phyloP scores from a whole-genome alignment of 2,329 filamentous ascomycete species.

The Sphaerulina populicola region DNA sequence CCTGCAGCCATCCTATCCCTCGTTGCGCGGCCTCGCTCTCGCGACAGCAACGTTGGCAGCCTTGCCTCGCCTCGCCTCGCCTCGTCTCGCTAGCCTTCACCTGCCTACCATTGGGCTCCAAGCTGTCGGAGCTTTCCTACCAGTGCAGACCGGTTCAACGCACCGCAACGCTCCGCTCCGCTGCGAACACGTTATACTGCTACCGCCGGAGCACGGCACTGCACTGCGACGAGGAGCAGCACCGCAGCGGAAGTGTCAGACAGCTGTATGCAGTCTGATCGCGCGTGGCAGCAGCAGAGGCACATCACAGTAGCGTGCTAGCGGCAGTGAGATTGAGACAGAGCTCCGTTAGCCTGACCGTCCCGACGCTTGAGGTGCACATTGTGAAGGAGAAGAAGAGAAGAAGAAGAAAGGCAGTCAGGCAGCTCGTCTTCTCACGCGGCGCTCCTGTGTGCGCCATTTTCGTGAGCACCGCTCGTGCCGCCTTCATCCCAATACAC shows the following conservation, averaged over 20 bases:
- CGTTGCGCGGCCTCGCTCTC: no score
- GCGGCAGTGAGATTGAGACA: not conserved
- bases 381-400: not conserved
- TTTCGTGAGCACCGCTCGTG: conserved; percentile 1
- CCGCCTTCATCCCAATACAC: not conserved
- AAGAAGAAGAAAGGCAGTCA: not conserved
- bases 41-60: not conserved
- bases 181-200: not conserved
- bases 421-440: conserved; percentile 1
- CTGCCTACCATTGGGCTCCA: conserved; percentile 7
- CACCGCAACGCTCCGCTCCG: not conserved
- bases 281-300: conserved; percentile 1
- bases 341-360: not conserved
- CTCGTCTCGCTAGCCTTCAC: not conserved
- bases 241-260: not conserved
- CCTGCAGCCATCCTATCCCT: not conserved
- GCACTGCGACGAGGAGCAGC: not conserved
- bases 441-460: not conserved
- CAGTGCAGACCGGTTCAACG: not conserved
- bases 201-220: not conserved
- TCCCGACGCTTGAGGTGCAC: not conserved
- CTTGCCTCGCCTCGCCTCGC: not conserved
- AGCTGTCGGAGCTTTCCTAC: conserved; percentile 1
- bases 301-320: not conserved
- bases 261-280: not conserved